Base-by-base conservation (phyloP, 257 asterid species). In the Salvia miltiorrhiza region DNA sequence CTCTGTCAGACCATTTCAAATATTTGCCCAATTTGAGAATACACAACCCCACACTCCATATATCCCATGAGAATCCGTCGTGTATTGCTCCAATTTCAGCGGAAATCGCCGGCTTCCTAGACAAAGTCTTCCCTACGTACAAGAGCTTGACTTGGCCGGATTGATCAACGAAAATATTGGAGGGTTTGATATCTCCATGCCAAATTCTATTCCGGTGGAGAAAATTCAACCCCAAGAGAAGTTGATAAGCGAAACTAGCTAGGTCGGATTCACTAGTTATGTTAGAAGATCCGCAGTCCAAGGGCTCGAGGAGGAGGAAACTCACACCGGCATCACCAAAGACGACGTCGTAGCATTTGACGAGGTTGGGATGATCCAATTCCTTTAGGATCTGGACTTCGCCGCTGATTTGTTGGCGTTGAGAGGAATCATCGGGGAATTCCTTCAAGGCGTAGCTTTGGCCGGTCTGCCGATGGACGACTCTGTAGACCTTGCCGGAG, bases 61-160 rank as follows among this genome's bases (percentile, higher is more conserved):
- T 4, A 67, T 79, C 84, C 84, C 80, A 79, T 1, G 69, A 71
- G 39, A 75, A 79, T 14, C 56, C 73, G 55, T 75, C 83, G 26
- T 75, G 55, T 14, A 67, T 7, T n/a, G 20, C 69, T 17, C 69
- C 75, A 30, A 59, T 61, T 28, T 20, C 61, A 35, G 23, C 5
- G 0, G 17, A 13, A 30, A 63, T 7, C 14, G 24, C 0, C 0
- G 63, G 43, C 14, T 28, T 43, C 16, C 23, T 21, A 12, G 73
- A 43, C 52, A 75, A 5, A 28, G 12, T 12, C n/a, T 43, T 67
- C 58, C 80, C 84, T 4, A 30, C 10, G 49, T 71, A 75, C 59
- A 72, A 13, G 39, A 75, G 68, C 80, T 75, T 79, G 50, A 76
- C 56, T 14, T 71, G 67, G 28, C 20, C 43, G 14, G 1, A 9